These are phyloP conservation scores for Clonostachys rhizophaga DNA, from an alignment of 2,329 filamentous ascomycete species.

Conservation along the genomic window DNA sequence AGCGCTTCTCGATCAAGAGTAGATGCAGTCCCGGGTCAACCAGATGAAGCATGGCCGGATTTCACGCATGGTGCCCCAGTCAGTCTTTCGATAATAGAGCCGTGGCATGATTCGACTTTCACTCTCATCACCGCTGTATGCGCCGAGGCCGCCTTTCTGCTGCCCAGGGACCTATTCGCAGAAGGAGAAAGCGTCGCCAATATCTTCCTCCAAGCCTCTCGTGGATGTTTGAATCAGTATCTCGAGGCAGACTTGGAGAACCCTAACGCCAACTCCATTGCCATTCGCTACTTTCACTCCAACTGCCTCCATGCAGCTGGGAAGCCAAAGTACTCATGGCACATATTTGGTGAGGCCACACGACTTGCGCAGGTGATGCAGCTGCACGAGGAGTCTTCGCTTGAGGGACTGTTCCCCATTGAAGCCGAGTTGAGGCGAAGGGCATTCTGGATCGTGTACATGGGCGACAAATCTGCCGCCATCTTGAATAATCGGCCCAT, in stretches of 20 bases:
- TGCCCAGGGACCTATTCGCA: slow-evolving; percentile 31
- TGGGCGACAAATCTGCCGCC: slow-evolving; percentile 31
- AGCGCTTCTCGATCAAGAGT: too few species aligned
- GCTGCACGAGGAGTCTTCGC: slow-evolving; percentile 30
- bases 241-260: slow-evolving; percentile 33
- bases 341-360: slow-evolving; percentile 37
- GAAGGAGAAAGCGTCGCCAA: slow-evolving; percentile 27
- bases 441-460: slow-evolving; percentile 31
- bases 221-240: slow-evolving; percentile 28
- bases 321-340: slow-evolving; percentile 35
- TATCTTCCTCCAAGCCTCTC: slow-evolving; percentile 30
- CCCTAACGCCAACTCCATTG: slow-evolving; percentile 33
- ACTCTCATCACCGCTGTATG: slow-evolving; percentile 37
- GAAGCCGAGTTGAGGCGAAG: slow-evolving; percentile 30
- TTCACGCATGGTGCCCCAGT: slow-evolving; percentile 2
- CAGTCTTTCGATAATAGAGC: not conserved
- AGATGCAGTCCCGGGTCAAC: not conserved
- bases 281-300: slow-evolving; percentile 38
- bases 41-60: not conserved
- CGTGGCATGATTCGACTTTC: slow-evolving; percentile 29
- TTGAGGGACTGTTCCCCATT: slow-evolving; percentile 23
- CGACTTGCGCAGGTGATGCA: slow-evolving; percentile 35
- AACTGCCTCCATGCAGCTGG: slow-evolving; percentile 36
- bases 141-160: slow-evolving; percentile 31
- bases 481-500: slow-evolving; percentile 34